These are phyloP conservation scores for Kalmusia sp. DNA, from an alignment of 2,329 filamentous ascomycete genomes.

Conservation along the genomic window DNA sequence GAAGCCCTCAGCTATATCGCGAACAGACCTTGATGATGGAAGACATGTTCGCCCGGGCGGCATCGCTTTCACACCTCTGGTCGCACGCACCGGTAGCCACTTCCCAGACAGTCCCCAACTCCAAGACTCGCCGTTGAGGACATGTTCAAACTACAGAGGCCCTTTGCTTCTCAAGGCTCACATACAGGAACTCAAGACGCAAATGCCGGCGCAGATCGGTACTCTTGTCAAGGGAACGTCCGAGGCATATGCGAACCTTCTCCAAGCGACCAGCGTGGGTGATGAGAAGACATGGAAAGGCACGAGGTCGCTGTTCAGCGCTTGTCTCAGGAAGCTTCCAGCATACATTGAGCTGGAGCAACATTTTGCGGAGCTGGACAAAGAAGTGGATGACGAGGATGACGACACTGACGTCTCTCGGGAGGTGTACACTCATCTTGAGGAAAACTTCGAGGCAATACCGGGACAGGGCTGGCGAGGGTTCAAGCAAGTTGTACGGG, in stretches of 20 bases:
- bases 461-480: constrained; percentile 46
- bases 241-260: constrained; percentile 43
- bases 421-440: constrained; percentile 51
- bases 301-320: constrained; percentile 45
- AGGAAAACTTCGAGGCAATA: constrained; percentile 42
- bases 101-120: constrained; percentile 39
- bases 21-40: constrained; percentile 1
- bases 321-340: constrained; percentile 50
- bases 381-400: constrained; percentile 36
- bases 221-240: constrained; percentile 40
- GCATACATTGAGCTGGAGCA: constrained; percentile 50
- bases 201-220: constrained; percentile 31
- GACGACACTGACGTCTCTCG: constrained; percentile 43
- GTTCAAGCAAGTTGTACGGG: constrained; percentile 50
- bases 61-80: constrained; percentile 44
- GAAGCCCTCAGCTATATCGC: constrained; percentile 15
- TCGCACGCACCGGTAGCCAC: constrained; percentile 35
- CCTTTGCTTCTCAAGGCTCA: constrained; percentile 29
- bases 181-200: constrained; percentile 24
- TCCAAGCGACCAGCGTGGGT: constrained; percentile 35
- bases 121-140: constrained; percentile 35
- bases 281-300: constrained; percentile 37
- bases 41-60: constrained; percentile 35
- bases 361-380: constrained; percentile 42
- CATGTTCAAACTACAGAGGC: constrained; percentile 27